Percentiles rank a stretch among this genome's conserved stretches.
Conservation (phyloP, 1,139 yeast genomes). For the Sugiyamaella pinicola region DNA sequence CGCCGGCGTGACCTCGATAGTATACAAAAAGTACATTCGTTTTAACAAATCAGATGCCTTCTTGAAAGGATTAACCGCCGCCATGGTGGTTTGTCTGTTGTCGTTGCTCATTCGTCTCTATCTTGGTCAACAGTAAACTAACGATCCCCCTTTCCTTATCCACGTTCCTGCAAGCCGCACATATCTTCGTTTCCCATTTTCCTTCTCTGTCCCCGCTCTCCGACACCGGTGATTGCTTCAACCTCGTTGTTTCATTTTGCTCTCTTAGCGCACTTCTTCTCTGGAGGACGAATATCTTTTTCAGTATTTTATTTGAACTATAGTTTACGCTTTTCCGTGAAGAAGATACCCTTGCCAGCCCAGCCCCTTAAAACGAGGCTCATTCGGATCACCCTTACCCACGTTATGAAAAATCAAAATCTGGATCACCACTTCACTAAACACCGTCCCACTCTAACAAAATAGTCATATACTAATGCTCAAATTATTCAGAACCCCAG, state of each 20-base stretch:
- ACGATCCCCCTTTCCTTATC: background rate
- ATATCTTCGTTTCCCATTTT: background rate
- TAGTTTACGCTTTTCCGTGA: too few relatives aligned
- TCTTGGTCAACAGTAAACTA: too few relatives aligned
- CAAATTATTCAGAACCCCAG: background rate
- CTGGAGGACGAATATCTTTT: too few relatives aligned
- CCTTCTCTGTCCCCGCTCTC: background rate
- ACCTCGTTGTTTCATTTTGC: too few relatives aligned
- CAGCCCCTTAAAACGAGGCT: background rate
- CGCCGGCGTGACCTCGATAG: constrained; percentile 33
- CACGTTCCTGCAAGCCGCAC: too few relatives aligned
- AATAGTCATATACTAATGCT: background rate
- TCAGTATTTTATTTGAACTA: too few relatives aligned
- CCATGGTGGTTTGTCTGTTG: background rate
- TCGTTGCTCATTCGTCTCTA: background rate
- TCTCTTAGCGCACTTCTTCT: too few relatives aligned
- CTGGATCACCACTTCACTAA: background rate
- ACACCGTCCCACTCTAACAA: background rate
- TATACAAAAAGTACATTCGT: constrained; percentile 26
- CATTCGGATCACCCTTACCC: background rate
- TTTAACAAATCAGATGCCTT: constrained; percentile 18
- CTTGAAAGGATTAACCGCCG: constrained; percentile 1
- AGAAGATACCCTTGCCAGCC: background rate
- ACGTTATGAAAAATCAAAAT: background rate
- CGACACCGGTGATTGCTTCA: too few relatives aligned